phyloP scores from a whole-genome alignment of 805 yeast genomes.

The Myxozyma vanderwaltii region DNA sequence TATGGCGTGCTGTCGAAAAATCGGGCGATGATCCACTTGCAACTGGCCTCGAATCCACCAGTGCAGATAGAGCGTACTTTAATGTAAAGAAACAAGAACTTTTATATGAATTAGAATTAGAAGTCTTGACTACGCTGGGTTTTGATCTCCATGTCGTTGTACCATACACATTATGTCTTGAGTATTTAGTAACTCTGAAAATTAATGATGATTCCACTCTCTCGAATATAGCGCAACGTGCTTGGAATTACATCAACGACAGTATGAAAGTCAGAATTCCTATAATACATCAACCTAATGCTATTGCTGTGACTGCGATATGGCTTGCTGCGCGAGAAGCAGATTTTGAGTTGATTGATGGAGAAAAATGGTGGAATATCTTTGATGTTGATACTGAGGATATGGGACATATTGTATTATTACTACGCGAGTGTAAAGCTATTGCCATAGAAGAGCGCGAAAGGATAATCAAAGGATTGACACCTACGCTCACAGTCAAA shows the following conservation, averaged over 20 bases:
- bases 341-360: conserved; percentile 35
- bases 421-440: conserved; percentile 37
- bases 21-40: conserved; percentile 24
- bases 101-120: conserved; percentile 22
- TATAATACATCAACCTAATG: conserved; percentile 33
- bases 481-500: conserved; percentile 4
- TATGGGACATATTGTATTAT: conserved; percentile 35
- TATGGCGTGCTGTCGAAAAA: conserved; percentile 19
- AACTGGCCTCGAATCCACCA: not conserved
- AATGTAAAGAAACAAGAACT: not conserved
- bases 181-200: conserved; percentile 13
- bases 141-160: conserved; percentile 30
- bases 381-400: conserved; percentile 35
- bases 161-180: conserved; percentile 23
- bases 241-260: conserved; percentile 33
- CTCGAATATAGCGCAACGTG: conserved; percentile 13
- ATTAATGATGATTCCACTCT: not conserved
- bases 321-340: conserved; percentile 33
- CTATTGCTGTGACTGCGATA: conserved; percentile 29
- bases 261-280: conserved; percentile 13
- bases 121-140: conserved; percentile 23
- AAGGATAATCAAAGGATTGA: conserved; percentile 4
- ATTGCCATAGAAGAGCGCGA: conserved; percentile 23
- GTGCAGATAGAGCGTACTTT: not conserved
- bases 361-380: conserved; percentile 29